Base-by-base conservation (phyloP, 2,329 filamentous ascomycete genomes). In the Westerdykella ornata region DNA sequence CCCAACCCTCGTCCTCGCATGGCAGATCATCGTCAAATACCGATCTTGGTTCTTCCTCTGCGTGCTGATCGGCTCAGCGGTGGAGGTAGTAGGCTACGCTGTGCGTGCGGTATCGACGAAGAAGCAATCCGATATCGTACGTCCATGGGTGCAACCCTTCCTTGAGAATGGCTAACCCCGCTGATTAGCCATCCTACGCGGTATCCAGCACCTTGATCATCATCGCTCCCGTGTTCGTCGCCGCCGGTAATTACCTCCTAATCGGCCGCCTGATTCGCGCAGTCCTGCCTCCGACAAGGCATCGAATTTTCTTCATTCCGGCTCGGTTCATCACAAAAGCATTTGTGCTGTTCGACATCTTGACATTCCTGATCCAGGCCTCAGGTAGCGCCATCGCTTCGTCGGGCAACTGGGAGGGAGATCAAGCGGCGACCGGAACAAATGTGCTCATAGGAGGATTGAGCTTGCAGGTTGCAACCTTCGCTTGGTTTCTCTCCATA, bases 161-260 rank as follows among this genome's bases (percentile, higher is more conserved):
- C 22, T 26, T 26, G 22, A 26, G 18, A 32, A 15, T 8, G 12
- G 30, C n/a, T 4, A 26, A 22, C 13, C 17, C 12, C 19, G 13
- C 3, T 20, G 22, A 28, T 18, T 35, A 67, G 61, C 51, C 56
- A 1, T 54, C 68, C 1, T 73, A 70, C 39, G 63, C 71, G 4
- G 48, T 62, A 30, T 68, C 63, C 1, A 48, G 63, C 4, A 66
- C 65, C 0, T 59, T 72, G 16, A 69, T 73, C n/a, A 68, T 75
- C 11, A 60, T 76, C 31, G 70, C 72, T 0, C 73, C 44, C 13
- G 41, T 49, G 16, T 49, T 49, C 35, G 34, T 49, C 2, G 47
- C 73, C 13, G 73, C 73, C 0, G 72, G 70, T 2, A 70, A 75
- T 41, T 76, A 76, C 53, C 65, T 76, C 39, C 66, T 76, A 35